These are phyloP conservation scores for Populus euphratica DNA, from an alignment of 345 rosid genomes.

Conservation along the genomic window DNA sequence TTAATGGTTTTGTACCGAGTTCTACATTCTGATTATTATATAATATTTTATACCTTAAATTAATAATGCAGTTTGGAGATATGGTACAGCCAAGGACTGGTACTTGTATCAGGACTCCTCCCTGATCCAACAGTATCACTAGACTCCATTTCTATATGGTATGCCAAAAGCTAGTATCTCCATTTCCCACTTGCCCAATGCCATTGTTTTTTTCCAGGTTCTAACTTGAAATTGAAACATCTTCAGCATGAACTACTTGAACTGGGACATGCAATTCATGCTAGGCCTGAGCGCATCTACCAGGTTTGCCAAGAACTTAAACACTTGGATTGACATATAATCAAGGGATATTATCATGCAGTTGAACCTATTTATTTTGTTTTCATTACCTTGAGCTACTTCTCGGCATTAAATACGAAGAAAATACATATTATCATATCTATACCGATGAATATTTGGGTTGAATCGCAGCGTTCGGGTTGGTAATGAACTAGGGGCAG, in stretches of 20 bases:
- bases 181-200: not conserved
- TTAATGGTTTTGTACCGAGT: not conserved
- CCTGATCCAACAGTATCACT: conserved; percentile 65
- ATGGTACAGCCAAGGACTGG: conserved; percentile 95
- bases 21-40: not conserved
- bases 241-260: conserved; percentile 77
- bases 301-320: conserved; percentile 41
- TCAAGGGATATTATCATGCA: not conserved
- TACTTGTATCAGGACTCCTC: conserved; percentile 80
- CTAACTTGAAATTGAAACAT: not conserved
- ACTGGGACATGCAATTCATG: conserved; percentile 90
- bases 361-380: not conserved
- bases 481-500: conserved; percentile 90
- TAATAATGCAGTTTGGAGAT: conserved; percentile 75
- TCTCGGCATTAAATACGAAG: not conserved
- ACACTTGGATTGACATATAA: not conserved
- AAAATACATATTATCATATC: not conserved
- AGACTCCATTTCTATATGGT: conserved; percentile 89
- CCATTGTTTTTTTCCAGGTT: not conserved
- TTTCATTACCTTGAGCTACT: not conserved
- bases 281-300: conserved; percentile 78
- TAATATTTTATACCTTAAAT: not conserved
- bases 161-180: not conserved
- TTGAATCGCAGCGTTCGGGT: conserved; percentile 58
- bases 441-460: not conserved